Evolutionary conservation across 139 green algal species (phyloP).

Genomic region (Deuterostichococcus epilithicus): DNA sequence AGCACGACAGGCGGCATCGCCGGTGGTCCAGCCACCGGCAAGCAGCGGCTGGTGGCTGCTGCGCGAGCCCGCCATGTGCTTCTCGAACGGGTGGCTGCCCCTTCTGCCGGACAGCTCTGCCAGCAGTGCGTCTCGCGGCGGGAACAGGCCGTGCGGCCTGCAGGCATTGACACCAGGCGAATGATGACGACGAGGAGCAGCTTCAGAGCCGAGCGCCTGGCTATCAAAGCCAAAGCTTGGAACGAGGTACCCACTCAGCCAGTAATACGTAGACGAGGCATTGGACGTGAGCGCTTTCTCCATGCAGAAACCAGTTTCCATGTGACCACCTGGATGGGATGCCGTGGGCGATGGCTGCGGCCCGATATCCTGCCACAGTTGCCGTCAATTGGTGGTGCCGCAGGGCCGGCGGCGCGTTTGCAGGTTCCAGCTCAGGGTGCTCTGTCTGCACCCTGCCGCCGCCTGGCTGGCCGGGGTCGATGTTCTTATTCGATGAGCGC

Average conservation of each 20-base stretch:
- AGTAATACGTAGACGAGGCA: neutral
- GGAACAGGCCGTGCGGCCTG: slow-evolving; percentile 14
- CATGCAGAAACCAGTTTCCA: neutral
- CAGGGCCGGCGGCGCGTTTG: neutral
- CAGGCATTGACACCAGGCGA: neutral
- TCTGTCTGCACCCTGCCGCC: neutral
- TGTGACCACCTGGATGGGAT: slow-evolving; percentile 18
- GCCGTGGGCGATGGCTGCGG: slow-evolving; percentile 17
- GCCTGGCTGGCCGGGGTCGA: neutral
- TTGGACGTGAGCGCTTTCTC: neutral
- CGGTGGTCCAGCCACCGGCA: slow-evolving; percentile 32
- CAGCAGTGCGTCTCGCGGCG: slow-evolving; percentile 19
- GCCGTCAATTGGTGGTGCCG: slow-evolving; percentile 9
- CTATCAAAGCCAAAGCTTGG: neutral
- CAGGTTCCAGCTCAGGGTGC: neutral
- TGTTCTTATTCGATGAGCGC: too few species aligned
- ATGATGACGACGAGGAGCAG: neutral
- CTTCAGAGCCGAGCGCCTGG: neutral
- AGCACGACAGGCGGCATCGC: slow-evolving; percentile 11
- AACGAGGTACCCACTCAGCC: neutral
- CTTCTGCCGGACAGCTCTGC: neutral
- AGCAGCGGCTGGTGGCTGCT: slow-evolving; percentile 17
- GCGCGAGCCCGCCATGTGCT: slow-evolving; percentile 27
- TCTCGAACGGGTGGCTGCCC: slow-evolving; percentile 32
- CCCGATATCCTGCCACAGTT: slow-evolving; percentile 11